Base-by-base conservation (phyloP, 2,329 filamentous ascomycete species). In the Geosmithia flava region DNA sequence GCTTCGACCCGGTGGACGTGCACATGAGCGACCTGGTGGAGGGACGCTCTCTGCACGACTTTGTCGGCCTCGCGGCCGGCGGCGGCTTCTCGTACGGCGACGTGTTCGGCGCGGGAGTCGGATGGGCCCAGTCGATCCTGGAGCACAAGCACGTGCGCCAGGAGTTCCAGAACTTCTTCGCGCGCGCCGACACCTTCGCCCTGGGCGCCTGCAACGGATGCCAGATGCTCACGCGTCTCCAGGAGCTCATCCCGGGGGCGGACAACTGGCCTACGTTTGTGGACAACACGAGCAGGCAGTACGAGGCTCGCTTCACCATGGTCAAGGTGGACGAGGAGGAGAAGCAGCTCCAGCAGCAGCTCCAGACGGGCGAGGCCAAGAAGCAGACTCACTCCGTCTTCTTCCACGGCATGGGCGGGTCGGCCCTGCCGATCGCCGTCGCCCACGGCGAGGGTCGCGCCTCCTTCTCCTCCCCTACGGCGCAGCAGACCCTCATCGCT, bases 191-290 rank as follows among this genome's bases (percentile, higher is more conserved):
- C 61, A 97, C 93, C 0, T 97, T 98, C 65, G 75, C 88, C 0
- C 76, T 98, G 1, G 93, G 93, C 56, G 88, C 97, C 33, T 97
- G 93, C 76, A 98, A 98, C 63, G 93, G 93, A 46, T 97, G 93
- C 62, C 93, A 98, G 66, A 95, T 97, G 80, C 72, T 97, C 41
- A 85, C 85, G 6, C 81, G 88, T 46, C 63, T 68, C 66, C 87
- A 87, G 60, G 80, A 84, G 51, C 71, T 95, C 47, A 94, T 96
- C 53, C 90, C 89, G 1, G 90, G 89, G n/a, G 80, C 89, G 0
- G 70, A 78, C 54, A 68, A 77, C 57, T 96, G 90, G 89, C 90
- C 89, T 2, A 85, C 78, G 20, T 96, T 96, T 65, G 84, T 91
- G 50, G 75, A 85, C 51, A 97, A 97, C 65, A 69, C 75, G 46